Base-by-base conservation (phyloP, 768 basidiomycete species). In the Mycena galopus region DNA sequence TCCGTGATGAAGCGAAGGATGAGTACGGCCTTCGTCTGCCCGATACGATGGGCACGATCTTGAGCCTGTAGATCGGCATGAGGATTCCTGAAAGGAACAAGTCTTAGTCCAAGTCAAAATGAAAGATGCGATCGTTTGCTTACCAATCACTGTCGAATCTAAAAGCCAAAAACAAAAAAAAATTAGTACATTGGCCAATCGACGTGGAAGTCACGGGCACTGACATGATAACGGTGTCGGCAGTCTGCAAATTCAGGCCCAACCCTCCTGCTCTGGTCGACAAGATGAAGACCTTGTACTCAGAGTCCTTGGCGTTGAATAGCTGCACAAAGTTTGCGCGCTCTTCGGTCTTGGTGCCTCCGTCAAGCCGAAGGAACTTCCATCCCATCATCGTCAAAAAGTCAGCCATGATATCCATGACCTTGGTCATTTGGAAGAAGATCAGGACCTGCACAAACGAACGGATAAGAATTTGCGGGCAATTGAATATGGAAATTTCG, bases 341-440 rank as follows among this genome's bases (percentile, higher is more conserved):
- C 77, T 97, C 96, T 63, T 98, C 96, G 6, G 96, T 96, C 84
- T 97, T 97, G 25, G 96, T 98, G 16, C 94, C 93, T 86, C 96
- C 96, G 81, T 98, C 96, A n/a, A 98, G 87, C 76, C 97, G 94
- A 62, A 97, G 91, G 81, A 94, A 93, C 76, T 94, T 93, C 89
- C 90, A 95, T 5, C 89, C 88, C 89, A 92, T 91, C 88, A 92
- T 92, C 80, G 93, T 94, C 78, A 98, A 83, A 78, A 96, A 98
- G 78, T 98, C 97, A 77, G 96, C 95, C 91, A 97, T 96, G 80
- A 98, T 96, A 73, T 97, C 95, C 97, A 99, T 98, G 77, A 98
- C 96, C 79, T 96, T 95, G 19, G 97, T 98, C 98, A 99, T 98
- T 83, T 99, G 98, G 92, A 99, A 99, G 91, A 99, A 99, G 77